Conservation (phyloP, 1,284 basidiomycete species). For the Caloboletus firmus region DNA sequence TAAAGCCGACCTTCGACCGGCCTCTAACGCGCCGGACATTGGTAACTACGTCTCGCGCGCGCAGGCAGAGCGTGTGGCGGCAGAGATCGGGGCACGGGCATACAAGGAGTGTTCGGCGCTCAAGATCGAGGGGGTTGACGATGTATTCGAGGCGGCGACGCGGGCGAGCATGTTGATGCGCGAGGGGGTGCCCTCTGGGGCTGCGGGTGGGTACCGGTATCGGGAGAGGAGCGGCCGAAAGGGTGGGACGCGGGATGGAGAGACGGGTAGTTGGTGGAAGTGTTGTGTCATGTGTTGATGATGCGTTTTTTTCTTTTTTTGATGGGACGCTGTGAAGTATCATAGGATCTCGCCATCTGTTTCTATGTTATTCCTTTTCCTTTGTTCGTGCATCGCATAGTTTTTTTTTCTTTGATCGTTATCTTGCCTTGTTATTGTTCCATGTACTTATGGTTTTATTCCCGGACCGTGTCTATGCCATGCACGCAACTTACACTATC, state of each 20-base stretch:
- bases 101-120: slow-evolving; percentile 95
- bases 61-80: slow-evolving; percentile 77
- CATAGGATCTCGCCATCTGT: slow-evolving; percentile 12
- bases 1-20: slow-evolving; percentile 80
- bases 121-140: slow-evolving; percentile 91
- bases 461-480: slow-evolving; percentile 20
- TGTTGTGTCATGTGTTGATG: slow-evolving; percentile 61
- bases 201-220: slow-evolving; percentile 38
- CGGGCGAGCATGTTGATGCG: slow-evolving; percentile 92
- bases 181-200: slow-evolving; percentile 66
- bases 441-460: slow-evolving; percentile 12
- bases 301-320: not conserved
- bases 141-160: slow-evolving; percentile 93
- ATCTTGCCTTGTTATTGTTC: not conserved
- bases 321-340: not conserved
- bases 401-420: not conserved
- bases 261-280: slow-evolving; percentile 47
- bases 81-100: slow-evolving; percentile 80
- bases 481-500: not conserved
- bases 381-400: slow-evolving; percentile 15
- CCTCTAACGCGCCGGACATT: slow-evolving; percentile 41
- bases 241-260: slow-evolving; percentile 27
- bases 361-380: not conserved
- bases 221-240: slow-evolving; percentile 10
- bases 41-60: slow-evolving; percentile 65